Base-by-base conservation (phyloP, 495 filamentous ascomycete genomes). In the Opeltia flavorubescens region DNA sequence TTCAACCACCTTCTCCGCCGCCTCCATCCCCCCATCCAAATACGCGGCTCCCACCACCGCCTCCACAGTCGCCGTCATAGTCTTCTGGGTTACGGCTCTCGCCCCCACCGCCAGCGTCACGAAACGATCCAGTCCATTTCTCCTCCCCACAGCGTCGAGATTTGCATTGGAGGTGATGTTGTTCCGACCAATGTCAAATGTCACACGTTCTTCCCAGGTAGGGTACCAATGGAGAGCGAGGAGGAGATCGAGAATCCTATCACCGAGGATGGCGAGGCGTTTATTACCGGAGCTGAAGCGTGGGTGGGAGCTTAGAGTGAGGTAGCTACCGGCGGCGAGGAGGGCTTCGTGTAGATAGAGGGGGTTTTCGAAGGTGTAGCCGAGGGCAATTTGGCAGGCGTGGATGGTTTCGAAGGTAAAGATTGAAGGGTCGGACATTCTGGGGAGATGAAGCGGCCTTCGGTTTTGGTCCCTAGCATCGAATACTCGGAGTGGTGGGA, bases 181-280 rank as follows among this genome's bases (percentile, higher is more conserved):
- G 17, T 35, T 31, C 29, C 29, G 6, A 6, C 6, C 13, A 31
- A 6, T 6, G 29, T 31, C 29, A 13, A 31, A 31, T 13, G 6
- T 13, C 48, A 44, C 44, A 28, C 52, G 12, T 4, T n/a, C 7
- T 3, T 27, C 41, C 0, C 11, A 18, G 0, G 36, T 31, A 4
- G n/a, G 7, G 28, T 55, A 49, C 52, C 49, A 55, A 2, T 24
- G 17, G 2, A 9, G 8, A 7, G 41, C 18, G 0, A 50, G 35
- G 1, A 33, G 31, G 12, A 48, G 21, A 6, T 51, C 41, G 12
- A 51, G 23, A 12, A 48, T 18, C 8, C 25, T 33, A 21, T 55
- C 40, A 13, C 49, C 52, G 1, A 55, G 9, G 11, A 55, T 6
- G 1, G 52, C 52, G 15, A 51, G 36, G 6, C 52, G 48, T 23